Base-by-base conservation (phyloP, 495 filamentous ascomycete species). In the Penicillium macrosclerotiorum region DNA sequence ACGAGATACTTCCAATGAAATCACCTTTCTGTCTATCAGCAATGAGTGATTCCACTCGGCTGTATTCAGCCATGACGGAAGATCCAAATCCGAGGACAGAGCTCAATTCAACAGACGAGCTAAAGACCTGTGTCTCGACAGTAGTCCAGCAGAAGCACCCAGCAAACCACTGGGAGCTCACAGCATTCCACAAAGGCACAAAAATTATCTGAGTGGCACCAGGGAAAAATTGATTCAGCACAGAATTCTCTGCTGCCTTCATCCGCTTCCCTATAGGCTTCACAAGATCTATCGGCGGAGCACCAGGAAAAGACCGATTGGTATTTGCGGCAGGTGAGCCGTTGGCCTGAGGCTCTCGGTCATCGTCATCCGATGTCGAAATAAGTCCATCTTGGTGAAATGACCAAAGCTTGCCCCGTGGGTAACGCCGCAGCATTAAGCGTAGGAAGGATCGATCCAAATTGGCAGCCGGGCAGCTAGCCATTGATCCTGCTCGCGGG, bases 1-100 rank as follows among this genome's bases (percentile, higher is more conserved):
- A 66, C 37, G 83, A 88, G 12, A 92, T 84, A 34, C 81, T 86
- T 0, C 83, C 84, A 31, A 92, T 86, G 49, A 90, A 87, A 51
- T 88, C 84, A 0, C 81, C 77, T 55, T 91, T 90, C 43, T 79
- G 77, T 23, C 71, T 73, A 53, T 83, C 79, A 8, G 80, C 78
- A 33, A 69, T 72, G 19, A 79, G 69, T 2, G 76, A 77, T 56
- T 81, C 70, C 8, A 88, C 63, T 13, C 82, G 79, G 16, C 76
- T 78, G 12, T 83, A 79, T 46, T 88, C 83, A 7, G 80, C 82
- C 82, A 86, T 87, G 38, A 85, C 73, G 11, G 76, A 80, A 25
- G 82, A 81, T 16, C 79, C 78, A 60, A 88, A 87, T 0, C 83
- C 82, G 17, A 79, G 64, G n/a, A 84, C 60, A 29, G 77, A 76